Percentiles rank a stretch among this genome's conserved stretches.
Conservation (phyloP, 441 rosid genomes). For the Sinapis alba region DNA sequence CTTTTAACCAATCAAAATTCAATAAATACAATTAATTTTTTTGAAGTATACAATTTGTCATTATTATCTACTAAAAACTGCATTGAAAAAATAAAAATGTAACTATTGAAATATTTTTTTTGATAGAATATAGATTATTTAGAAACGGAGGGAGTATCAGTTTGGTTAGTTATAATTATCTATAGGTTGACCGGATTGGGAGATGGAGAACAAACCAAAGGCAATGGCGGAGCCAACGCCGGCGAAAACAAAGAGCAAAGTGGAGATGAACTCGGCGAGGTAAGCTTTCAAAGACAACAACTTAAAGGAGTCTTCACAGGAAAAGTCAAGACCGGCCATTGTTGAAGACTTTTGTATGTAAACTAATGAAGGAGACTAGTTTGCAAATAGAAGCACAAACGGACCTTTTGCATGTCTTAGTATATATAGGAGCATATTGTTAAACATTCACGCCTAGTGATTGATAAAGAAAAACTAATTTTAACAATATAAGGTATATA, state of each 20-base stretch:
- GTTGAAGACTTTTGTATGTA: not conserved
- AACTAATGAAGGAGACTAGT: not conserved
- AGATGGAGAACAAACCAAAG: constrained; percentile 51
- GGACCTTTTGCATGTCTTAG: constrained; percentile 3
- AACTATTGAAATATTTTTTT: too few relatives aligned
- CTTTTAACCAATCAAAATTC: too few relatives aligned
- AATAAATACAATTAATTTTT: too few relatives aligned
- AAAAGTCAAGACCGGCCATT: constrained; percentile 69
- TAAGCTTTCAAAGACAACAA: constrained; percentile 67
- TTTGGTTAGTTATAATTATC: not conserved
- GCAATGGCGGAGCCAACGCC: constrained; percentile 93
- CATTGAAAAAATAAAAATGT: too few relatives aligned
- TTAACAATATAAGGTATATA: constrained; percentile 9
- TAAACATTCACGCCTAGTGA: not conserved
- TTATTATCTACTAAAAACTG: too few relatives aligned
- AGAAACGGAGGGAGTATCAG: too few relatives aligned
- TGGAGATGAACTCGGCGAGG: constrained; percentile 90
- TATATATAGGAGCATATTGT: constrained; percentile 23
- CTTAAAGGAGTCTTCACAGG: constrained; percentile 72
- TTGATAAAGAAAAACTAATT: not conserved
- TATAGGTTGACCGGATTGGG: not conserved
- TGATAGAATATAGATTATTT: too few relatives aligned
- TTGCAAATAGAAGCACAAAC: not conserved
- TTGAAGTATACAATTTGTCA: too few relatives aligned
- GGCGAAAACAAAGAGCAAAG: constrained; percentile 85